Evolutionary conservation across 2,329 filamentous ascomycete genomes (phyloP).

Genomic region (Lachnellula willkommii): DNA sequence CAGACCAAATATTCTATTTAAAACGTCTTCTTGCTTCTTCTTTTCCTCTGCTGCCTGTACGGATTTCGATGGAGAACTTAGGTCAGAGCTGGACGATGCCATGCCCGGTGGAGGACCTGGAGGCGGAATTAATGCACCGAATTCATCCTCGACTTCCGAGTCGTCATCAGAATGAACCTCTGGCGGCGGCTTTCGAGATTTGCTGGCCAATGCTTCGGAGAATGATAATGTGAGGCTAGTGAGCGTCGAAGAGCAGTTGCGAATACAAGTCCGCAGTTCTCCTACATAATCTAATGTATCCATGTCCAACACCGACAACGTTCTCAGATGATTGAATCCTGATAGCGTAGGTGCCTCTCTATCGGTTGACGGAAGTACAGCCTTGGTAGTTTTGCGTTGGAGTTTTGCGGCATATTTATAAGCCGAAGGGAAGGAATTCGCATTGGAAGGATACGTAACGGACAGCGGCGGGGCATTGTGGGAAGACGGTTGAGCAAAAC

Average conservation of each 20-base stretch:
- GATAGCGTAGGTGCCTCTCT: conserved; percentile 46
- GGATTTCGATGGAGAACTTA: conserved; percentile 40
- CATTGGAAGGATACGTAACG: conserved; percentile 1
- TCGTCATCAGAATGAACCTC: conserved; percentile 41
- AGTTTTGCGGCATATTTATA: conserved; percentile 6
- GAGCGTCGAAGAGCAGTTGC: conserved; percentile 50
- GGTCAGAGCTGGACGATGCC: conserved; percentile 25
- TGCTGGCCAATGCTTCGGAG: conserved; percentile 46
- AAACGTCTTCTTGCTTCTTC: conserved; percentile 48
- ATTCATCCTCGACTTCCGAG: conserved; percentile 52
- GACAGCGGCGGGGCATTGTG: background rate
- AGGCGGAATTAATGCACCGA: conserved; percentile 37
- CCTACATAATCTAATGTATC: conserved; percentile 50
- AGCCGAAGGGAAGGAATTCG: conserved; percentile 3
- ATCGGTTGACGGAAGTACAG: conserved; percentile 1
- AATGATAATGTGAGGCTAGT: conserved; percentile 53
- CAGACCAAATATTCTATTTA: conserved; percentile 49
- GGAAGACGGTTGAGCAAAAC: conserved; percentile 1
- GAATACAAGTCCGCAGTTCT: conserved; percentile 52
- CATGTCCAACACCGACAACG: conserved; percentile 53
- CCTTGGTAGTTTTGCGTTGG: conserved; percentile 9
- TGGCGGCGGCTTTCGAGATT: conserved; percentile 40
- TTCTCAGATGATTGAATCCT: conserved; percentile 51
- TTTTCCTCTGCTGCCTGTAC: conserved; percentile 49
- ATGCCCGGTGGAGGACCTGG: conserved; percentile 28